Percentiles rank a stretch among this genome's conserved stretches.
These are phyloP conservation scores for Aspergillus amoenus DNA, from an alignment of 2,329 filamentous ascomycete species.

Conservation along the genomic window DNA sequence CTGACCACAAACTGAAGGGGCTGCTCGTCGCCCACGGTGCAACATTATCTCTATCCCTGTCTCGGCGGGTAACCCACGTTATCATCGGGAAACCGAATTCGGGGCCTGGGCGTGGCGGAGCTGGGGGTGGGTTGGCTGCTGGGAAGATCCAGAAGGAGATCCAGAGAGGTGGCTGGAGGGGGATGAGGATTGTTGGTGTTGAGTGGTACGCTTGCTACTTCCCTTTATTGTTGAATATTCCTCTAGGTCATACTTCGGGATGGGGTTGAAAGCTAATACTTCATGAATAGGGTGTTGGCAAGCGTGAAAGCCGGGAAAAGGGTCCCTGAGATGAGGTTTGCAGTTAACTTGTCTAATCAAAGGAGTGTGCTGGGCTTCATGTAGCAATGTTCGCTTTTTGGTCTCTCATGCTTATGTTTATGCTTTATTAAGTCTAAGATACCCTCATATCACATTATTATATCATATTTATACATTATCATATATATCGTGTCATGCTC, in stretches of 20 bases:
- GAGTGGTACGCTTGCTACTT: slow-evolving; percentile 63
- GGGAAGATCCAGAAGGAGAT: slow-evolving; percentile 83
- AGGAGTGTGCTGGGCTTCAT: slow-evolving; percentile 60
- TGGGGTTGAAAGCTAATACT: not conserved
- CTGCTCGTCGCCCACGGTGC: slow-evolving; percentile 74
- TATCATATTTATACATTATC: slow-evolving; percentile 1
- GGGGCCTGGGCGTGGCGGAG: slow-evolving; percentile 54
- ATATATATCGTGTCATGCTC: slow-evolving; percentile 10
- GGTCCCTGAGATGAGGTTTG: slow-evolving; percentile 72
- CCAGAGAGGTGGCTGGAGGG: slow-evolving; percentile 62
- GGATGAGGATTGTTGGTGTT: slow-evolving; percentile 74
- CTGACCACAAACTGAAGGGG: slow-evolving; percentile 82
- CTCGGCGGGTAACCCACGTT: slow-evolving; percentile 79
- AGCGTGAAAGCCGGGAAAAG: slow-evolving; percentile 74
- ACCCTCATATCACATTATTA: slow-evolving; percentile 15
- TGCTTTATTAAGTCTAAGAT: slow-evolving; percentile 13
- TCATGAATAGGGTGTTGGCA: slow-evolving; percentile 67
- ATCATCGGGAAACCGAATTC: slow-evolving; percentile 65
- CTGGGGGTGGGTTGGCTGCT: slow-evolving; percentile 72
- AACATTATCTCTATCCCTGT: slow-evolving; percentile 67
- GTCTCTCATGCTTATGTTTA: not conserved
- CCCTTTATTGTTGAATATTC: not conserved
- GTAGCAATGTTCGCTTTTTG: not conserved
- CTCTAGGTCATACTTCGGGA: not conserved
- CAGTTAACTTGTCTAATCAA: slow-evolving; percentile 63